Conservation (phyloP, 164 flowering plant genomes). For the Protea cynaroides region DNA sequence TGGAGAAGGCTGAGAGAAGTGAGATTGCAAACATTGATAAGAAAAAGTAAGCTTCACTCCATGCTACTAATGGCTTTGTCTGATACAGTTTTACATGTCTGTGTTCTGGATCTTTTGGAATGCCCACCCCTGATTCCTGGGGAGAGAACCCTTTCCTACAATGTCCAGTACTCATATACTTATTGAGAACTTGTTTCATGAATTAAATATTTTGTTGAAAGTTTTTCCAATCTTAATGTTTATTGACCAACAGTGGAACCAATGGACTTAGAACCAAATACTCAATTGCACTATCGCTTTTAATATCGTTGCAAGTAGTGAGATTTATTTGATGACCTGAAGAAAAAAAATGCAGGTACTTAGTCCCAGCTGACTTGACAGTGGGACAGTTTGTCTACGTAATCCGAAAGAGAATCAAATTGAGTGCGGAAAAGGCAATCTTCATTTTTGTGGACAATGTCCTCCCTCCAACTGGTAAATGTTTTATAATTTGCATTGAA, state of each 20-base stretch:
- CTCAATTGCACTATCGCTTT: too few species aligned
- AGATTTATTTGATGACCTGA: not conserved
- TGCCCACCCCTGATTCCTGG: not conserved
- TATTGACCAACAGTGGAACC: too few species aligned
- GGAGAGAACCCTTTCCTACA: too few species aligned
- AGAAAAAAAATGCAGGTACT: constrained; percentile 45
- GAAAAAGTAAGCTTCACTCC: constrained; percentile 53
- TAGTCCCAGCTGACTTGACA: constrained; percentile 19
- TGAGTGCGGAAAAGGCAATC: constrained; percentile 81
- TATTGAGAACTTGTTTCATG: too few species aligned
- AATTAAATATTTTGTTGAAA: too few species aligned
- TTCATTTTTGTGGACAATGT: constrained; percentile 22
- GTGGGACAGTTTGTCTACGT: constrained; percentile 88
- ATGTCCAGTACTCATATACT: too few species aligned
- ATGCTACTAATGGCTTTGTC: not conserved
- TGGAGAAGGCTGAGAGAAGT: constrained; percentile 2
- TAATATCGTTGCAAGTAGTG: too few species aligned
- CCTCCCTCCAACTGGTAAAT: constrained; percentile 69
- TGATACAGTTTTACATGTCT: not conserved
- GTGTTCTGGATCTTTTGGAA: not conserved
- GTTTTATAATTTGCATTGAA: too few species aligned
- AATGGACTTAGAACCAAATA: too few species aligned
- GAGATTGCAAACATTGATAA: constrained; percentile 60
- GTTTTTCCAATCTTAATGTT: too few species aligned
- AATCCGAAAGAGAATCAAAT: constrained; percentile 74